These are phyloP conservation scores for Fusarium buxicola DNA, from an alignment of 2,329 filamentous ascomycete genomes.

Conservation along the genomic window DNA sequence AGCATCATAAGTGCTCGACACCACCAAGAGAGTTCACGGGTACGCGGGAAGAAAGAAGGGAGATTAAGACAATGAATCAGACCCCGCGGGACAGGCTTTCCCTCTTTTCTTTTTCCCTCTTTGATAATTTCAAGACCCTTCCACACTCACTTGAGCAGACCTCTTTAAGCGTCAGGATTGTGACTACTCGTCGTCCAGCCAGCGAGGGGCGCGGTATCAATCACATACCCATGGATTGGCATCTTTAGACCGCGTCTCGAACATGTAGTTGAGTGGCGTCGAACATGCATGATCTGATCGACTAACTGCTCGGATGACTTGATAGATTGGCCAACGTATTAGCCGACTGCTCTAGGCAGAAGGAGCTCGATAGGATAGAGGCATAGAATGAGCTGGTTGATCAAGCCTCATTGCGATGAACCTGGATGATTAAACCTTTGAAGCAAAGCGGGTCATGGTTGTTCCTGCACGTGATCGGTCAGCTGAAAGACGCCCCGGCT, in stretches of 20 bases:
- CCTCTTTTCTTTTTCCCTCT: background rate
- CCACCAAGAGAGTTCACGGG: background rate
- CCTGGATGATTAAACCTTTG: no score
- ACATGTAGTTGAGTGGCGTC: slow-evolving; percentile 9
- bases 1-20: slow-evolving; percentile 2
- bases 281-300: background rate
- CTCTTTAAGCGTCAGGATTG: slow-evolving; percentile 8
- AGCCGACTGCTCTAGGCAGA: no score
- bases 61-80: slow-evolving; percentile 24
- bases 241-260: background rate
- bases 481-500: background rate
- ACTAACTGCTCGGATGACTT: background rate
- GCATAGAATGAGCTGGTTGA: no score
- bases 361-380: no score
- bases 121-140: background rate
- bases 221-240: slow-evolving; percentile 9
- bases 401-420: no score
- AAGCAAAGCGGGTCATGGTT: no score
- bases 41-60: slow-evolving; percentile 20
- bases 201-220: slow-evolving; percentile 13
- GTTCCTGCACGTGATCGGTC: slow-evolving; percentile 1
- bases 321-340: no score
- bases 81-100: background rate
- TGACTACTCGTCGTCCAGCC: slow-evolving; percentile 19
- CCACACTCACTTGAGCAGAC: background rate